Conservation (phyloP, 1,139 yeast genomes). For the Candida smagusa region DNA sequence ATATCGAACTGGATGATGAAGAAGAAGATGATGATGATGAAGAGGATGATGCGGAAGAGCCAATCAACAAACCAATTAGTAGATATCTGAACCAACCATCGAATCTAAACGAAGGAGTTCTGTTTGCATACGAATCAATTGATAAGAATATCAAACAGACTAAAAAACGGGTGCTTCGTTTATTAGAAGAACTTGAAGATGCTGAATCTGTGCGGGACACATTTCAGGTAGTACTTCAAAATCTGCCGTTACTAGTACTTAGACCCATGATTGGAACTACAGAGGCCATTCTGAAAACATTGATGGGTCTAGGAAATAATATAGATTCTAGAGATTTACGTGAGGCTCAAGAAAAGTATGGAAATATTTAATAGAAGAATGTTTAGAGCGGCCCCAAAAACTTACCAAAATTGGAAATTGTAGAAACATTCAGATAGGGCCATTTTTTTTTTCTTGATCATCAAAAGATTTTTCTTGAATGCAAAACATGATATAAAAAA, state of each 20-base stretch:
- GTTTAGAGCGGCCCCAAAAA: too few relatives aligned
- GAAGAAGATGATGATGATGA: conserved; percentile 19
- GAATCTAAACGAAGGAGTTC: conserved; percentile 66
- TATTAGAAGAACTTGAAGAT: conserved; percentile 59
- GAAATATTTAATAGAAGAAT: neutral
- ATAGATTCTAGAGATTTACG: conserved; percentile 56
- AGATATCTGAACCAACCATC: conserved; percentile 84
- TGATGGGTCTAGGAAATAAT: conserved; percentile 81
- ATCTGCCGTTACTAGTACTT: conserved; percentile 75
- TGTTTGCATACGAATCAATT: conserved; percentile 67
- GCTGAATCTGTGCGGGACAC: conserved; percentile 68
- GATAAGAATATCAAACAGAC: conserved; percentile 71
- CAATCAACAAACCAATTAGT: conserved; percentile 55
- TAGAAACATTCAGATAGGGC: too few relatives aligned
- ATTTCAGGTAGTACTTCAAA: conserved; percentile 63
- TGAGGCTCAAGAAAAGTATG: conserved; percentile 35
- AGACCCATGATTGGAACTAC: conserved; percentile 92
- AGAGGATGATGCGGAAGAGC: conserved; percentile 23
- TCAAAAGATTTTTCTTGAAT: too few relatives aligned
- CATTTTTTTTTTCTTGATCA: too few relatives aligned
- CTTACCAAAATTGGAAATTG: too few relatives aligned
- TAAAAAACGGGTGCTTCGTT: conserved; percentile 55
- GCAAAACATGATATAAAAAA: too few relatives aligned
- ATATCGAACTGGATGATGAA: conserved; percentile 28
- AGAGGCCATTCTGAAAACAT: conserved; percentile 78